Conservation (phyloP, 208 protist species). For the Phytomonas serpens region DNA sequence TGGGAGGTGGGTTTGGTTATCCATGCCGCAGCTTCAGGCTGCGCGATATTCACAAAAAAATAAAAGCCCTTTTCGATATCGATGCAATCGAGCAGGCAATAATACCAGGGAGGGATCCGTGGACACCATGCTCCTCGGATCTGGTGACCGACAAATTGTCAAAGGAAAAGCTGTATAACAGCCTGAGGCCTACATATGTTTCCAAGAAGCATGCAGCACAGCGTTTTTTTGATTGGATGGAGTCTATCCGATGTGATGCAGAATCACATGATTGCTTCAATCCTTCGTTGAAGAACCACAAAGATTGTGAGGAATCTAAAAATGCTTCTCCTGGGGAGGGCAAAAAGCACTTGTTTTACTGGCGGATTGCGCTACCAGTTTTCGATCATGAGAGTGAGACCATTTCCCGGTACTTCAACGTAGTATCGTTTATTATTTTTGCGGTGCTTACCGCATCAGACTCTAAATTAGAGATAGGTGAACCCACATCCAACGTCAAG, state of each 20-base stretch:
- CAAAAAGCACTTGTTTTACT: conserved; percentile 10
- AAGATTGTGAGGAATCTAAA: background rate
- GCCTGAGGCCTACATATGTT: background rate
- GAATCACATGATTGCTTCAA: background rate
- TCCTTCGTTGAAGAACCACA: background rate
- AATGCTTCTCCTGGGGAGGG: background rate
- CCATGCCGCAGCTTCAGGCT: background rate
- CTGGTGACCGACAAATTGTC: background rate
- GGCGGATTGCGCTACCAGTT: conserved; percentile 26
- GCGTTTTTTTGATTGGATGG: background rate
- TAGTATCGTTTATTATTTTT: conserved; percentile 20
- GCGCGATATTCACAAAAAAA: background rate
- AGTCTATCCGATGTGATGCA: background rate
- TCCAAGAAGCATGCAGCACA: background rate
- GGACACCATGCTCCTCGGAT: background rate
- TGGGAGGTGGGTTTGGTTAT: background rate
- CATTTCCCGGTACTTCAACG: conserved; percentile 15
- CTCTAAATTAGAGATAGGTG: background rate
- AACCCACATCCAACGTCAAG: background rate
- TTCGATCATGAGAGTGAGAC: conserved; percentile 15
- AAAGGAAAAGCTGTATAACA: background rate
- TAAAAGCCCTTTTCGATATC: background rate
- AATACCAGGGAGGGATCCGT: background rate
- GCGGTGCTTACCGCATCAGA: conserved; percentile 15
- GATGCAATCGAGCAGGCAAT: background rate